Base-by-base conservation (phyloP, 306 rosid genomes). In the Nissolia schottii region DNA sequence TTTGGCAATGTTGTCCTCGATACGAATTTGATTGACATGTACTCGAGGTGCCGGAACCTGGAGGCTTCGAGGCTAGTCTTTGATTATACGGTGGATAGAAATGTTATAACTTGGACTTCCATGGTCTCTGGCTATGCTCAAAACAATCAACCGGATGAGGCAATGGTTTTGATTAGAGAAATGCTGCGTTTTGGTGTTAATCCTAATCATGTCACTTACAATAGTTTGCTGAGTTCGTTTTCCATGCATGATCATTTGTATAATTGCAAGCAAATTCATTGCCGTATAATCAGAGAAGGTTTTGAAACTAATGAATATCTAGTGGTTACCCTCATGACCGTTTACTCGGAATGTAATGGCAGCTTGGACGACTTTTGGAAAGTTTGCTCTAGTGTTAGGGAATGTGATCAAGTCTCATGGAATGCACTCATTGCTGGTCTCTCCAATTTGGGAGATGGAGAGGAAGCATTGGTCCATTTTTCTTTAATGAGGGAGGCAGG, bases 351-450 rank as follows among this genome's bases (percentile, higher is more conserved):
- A 29, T 85, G 78, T 79, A 43, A 55, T 40, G 13, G 78, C 59
- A 76, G 84, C 41, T 28, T 72, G 72, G 80, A 81, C 51, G 89
- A 85, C 76, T 82, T 76, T 56, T 25, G 70, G 70, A 79, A 63
- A 40, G 48, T 82, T 62, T 85, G 78, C 71, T 67, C 66, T 2
- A 38, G 71, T 49, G 28, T 79, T 34, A 59, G 27, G 13, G 27
- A 40, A 37, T 79, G 73, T 67, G 82, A 79, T 55, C 77, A 70
- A 35, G 60, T 81, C 32, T 74, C 86, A 7, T 85, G 77, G 86
- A 85, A 81, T 72, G 86, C 84, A 32, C 76, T 85, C 16, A 81
- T 85, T n/a, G 80, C 86, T 22, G 89, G 88, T 38, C 82, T 79
- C 64, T 79, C 80, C 14, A 81, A 81, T 70, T 67, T 85, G 67